These are phyloP conservation scores for Berkeleyomyces rouxiae DNA, from an alignment of 2,329 filamentous ascomycete species.

Conservation along the genomic window DNA sequence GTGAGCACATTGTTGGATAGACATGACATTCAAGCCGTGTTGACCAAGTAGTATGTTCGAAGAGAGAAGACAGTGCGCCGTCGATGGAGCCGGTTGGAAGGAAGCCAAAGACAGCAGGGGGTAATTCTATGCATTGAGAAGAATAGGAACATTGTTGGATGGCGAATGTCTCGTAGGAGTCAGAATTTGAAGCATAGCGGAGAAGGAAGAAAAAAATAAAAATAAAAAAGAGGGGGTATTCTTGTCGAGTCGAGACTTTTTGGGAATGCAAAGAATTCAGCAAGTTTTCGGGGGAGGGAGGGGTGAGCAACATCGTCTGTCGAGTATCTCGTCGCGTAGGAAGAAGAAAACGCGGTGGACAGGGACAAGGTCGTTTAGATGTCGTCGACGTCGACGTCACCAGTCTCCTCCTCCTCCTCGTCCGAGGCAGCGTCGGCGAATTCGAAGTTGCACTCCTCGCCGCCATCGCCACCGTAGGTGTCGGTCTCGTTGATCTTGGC, in stretches of 20 bases:
- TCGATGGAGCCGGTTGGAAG: background rate
- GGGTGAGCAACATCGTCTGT: slow-evolving; percentile 11
- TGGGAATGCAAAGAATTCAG: background rate
- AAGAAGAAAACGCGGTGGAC: background rate
- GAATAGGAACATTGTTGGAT: background rate
- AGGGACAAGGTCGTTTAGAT: slow-evolving; percentile 42
- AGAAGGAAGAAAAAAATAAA: slow-evolving; percentile 10
- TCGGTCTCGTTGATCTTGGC: slow-evolving; percentile 99
- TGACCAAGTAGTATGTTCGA: background rate
- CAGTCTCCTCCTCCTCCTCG: slow-evolving; percentile 37
- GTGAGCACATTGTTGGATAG: background rate
- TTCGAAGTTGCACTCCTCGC: slow-evolving; percentile 94
- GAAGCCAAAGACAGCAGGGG: background rate
- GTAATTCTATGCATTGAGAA: background rate
- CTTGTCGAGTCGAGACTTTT: background rate
- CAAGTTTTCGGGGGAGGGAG: background rate
- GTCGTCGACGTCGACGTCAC: slow-evolving; percentile 89
- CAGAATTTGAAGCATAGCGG: background rate
- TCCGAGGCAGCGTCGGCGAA: slow-evolving; percentile 81
- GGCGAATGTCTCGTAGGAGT: slow-evolving; percentile 8
- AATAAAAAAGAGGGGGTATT: background rate
- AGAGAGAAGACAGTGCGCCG: background rate
- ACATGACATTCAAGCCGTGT: background rate
- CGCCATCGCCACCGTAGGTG: slow-evolving; percentile 77
- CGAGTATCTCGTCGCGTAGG: background rate